Conservation (phyloP, 257 asterid species). For the Penstemon davidsonii region DNA sequence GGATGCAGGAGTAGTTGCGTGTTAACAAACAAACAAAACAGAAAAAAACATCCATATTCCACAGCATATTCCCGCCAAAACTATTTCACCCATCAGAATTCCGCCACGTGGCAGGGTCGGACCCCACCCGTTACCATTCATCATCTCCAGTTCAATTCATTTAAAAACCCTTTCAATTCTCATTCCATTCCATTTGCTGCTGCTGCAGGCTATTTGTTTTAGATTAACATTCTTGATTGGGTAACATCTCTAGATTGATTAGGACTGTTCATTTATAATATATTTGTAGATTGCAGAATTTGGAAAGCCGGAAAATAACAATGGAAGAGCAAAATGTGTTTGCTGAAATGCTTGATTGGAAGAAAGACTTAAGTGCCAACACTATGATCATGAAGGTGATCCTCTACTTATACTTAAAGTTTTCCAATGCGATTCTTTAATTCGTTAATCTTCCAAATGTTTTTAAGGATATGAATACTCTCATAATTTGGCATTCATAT, state of each 20-base stretch:
- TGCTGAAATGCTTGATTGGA: constrained; percentile 22
- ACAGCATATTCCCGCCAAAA: constrained; percentile 31
- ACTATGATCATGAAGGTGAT: constrained; percentile 15
- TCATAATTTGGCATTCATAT: neutral
- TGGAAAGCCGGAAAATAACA: neutral
- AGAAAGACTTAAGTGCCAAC: constrained; percentile 3
- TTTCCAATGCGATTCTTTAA: neutral
- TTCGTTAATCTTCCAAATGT: neutral
- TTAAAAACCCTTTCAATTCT: neutral
- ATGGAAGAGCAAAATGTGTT: constrained; percentile 25
- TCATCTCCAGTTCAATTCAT: neutral
- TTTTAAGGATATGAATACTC: neutral
- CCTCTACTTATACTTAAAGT: neutral
- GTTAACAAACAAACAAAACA: neutral
- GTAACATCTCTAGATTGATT: too few species aligned
- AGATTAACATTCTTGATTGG: too few species aligned
- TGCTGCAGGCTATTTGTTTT: too few species aligned
- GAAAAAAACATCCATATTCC: constrained; percentile 4
- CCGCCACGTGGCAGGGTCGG: constrained; percentile 14
- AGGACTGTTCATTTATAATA: neutral
- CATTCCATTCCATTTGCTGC: neutral
- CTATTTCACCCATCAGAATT: neutral
- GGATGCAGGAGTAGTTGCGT: constrained; percentile 4
- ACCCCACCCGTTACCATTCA: constrained; percentile 13
- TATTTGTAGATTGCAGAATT: neutral